Evolutionary conservation across 2,329 filamentous ascomycete species (phyloP).

Genomic region (Ceratocystiopsis brevicomis): DNA sequence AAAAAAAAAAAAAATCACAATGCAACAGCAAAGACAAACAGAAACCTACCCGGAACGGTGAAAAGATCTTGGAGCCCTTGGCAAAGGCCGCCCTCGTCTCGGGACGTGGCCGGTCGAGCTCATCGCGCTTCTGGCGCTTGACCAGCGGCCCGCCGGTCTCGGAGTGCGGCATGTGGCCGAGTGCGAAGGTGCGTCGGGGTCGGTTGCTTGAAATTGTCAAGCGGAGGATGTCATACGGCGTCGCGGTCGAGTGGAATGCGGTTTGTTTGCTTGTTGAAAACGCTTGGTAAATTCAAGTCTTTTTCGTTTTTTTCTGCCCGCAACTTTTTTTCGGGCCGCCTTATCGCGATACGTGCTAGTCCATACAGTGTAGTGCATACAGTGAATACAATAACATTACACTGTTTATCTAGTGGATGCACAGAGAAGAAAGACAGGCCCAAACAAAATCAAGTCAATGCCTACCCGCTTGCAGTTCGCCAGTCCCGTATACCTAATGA

Average conservation of each 20-base stretch:
- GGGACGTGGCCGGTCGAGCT: neutral
- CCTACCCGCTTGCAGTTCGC: too few species aligned
- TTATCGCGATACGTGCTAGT: conserved; percentile 4
- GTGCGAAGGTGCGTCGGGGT: neutral
- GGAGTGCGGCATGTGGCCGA: conserved; percentile 32
- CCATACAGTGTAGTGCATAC: neutral
- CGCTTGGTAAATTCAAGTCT: neutral
- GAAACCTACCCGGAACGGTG: conserved; percentile 64
- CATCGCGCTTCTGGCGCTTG: conserved; percentile 54
- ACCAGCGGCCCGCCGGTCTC: conserved; percentile 41
- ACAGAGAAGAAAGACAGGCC: too few species aligned
- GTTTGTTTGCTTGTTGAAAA: neutral
- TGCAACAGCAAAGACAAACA: neutral
- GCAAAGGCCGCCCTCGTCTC: conserved; percentile 16
- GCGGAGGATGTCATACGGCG: too few species aligned
- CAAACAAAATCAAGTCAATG: too few species aligned
- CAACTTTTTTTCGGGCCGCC: conserved; percentile 2
- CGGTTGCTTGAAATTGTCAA: too few species aligned
- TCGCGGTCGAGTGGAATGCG: neutral
- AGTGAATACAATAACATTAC: neutral
- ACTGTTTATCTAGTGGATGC: neutral
- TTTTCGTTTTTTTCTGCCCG: conserved; percentile 1
- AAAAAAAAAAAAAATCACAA: too few species aligned
- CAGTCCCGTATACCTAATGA: too few species aligned
- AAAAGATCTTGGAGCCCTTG: conserved; percentile 62